phyloP scores from a whole-genome alignment of 805 yeast species.

The Sugiyamaella mastotermitis region DNA sequence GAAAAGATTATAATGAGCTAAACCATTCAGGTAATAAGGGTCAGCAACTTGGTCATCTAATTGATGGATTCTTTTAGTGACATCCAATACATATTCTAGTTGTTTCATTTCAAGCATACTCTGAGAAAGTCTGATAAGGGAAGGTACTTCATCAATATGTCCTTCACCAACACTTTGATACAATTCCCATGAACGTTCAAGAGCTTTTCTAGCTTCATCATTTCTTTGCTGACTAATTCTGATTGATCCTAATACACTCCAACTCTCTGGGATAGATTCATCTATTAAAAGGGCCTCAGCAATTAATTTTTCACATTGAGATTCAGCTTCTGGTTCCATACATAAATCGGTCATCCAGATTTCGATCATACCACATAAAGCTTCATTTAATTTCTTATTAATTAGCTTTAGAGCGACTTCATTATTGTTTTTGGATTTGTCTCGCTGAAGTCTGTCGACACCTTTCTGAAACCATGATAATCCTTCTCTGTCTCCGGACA shows the following conservation, averaged over 20 bases:
- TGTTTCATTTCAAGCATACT: conserved; percentile 72
- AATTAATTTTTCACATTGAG: conserved; percentile 67
- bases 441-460: conserved; percentile 42
- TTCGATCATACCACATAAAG: conserved; percentile 79
- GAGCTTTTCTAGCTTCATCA: conserved; percentile 66
- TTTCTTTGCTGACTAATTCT: conserved; percentile 78
- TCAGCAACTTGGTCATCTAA: conserved; percentile 83
- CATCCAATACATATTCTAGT: conserved; percentile 59
- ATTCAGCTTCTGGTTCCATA: conserved; percentile 87
- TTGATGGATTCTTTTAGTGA: conserved; percentile 61
- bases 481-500: conserved; percentile 78
- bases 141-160: conserved; percentile 53
- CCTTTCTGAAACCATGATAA: conserved; percentile 58
- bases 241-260: conserved; percentile 77
- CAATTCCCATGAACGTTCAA: conserved; percentile 65
- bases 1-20: conserved; percentile 43
- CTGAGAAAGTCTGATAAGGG: conserved; percentile 65
- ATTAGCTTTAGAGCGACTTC: conserved; percentile 16
- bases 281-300: conserved; percentile 53
- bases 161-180: conserved; percentile 32
- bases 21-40: conserved; percentile 74
- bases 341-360: conserved; percentile 95
- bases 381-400: conserved; percentile 58
- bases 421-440: conserved; percentile 29
- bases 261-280: conserved; percentile 63